These are phyloP conservation scores for Salvia rosmarinus DNA, from an alignment of 257 asterid species.

Conservation along the genomic window DNA sequence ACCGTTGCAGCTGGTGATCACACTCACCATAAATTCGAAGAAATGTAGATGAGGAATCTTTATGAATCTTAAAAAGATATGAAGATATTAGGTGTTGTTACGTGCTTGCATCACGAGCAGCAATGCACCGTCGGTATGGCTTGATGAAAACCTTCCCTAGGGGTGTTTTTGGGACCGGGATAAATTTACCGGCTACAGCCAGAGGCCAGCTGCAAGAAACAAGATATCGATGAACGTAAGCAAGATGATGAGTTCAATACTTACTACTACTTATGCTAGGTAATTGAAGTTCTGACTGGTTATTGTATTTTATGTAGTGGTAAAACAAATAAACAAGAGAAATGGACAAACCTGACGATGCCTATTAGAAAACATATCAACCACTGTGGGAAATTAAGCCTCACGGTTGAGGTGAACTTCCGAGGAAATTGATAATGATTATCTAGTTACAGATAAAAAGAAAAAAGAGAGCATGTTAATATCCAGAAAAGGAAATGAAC, in stretches of 20 bases:
- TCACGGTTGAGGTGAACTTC: conserved; percentile 65
- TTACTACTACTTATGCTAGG: no score
- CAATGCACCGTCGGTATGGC: conserved; percentile 72
- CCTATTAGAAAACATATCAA: conserved; percentile 65
- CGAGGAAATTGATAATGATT: conserved; percentile 76
- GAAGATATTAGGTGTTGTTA: conserved; percentile 32
- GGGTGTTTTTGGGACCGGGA: conserved; percentile 90
- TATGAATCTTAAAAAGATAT: conserved; percentile 10
- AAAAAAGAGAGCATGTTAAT: conserved; percentile 29
- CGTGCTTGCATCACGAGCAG: conserved; percentile 48
- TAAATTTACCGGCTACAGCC: conserved; percentile 72
- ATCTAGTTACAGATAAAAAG: conserved; percentile 44
- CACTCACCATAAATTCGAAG: conserved; percentile 18
- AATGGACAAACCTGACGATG: conserved; percentile 60
- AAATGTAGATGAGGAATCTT: conserved; percentile 23
- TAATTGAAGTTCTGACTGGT: no score
- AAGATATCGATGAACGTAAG: background rate
- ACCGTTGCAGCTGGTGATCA: conserved; percentile 22
- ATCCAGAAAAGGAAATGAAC: conserved; percentile 11
- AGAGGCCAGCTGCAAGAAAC: conserved; percentile 85
- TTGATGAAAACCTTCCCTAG: conserved; percentile 69
- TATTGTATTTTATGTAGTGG: background rate
- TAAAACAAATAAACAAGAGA: background rate
- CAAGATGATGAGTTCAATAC: no score
- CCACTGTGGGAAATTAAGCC: conserved; percentile 62